Evolutionary conservation across 75 land plant genomes (phyloP), one percentile per base, ranked within the genome.

Genomic region (Cupressus sempervirens): DNA sequence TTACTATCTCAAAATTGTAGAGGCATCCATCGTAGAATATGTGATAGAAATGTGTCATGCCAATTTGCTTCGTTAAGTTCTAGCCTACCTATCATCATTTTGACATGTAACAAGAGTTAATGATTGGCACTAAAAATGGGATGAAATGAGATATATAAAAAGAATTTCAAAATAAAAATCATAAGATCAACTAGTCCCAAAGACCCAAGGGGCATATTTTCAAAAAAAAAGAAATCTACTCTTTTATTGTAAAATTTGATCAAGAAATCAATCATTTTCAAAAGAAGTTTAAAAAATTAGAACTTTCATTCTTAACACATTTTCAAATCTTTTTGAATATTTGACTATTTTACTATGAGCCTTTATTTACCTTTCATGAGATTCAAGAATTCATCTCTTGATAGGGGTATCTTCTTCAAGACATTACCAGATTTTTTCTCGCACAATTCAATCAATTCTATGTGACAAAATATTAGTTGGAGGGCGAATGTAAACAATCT

Each of bases 391-490:
- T 30, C 76, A 11, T 74, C 76, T 11, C 36, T 36, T 74, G 41
- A 74, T 4, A 36, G 0, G 41, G 29, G 1, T 74, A 30, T 74
- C 36, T 74, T 74, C 36, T 74, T 14, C 16, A 74, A 13, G 2
- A 32, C 0, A 10, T 74, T 74, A 10, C 76, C 76, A 32, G 3
- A 32, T 18, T 32, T 29, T 36, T 74, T 74, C 36, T 74, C 76
- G 40, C 76, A 74, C 13, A 35, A 32, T 3, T 74, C 86, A 1
- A 94, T 89, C 76, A 94, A n/a, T 83, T 94, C 89, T 87, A 67
- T 91, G 94, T 14, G 93, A 87, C 10, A 92, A 20, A 32, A 74
- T 32, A 74, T 32, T 74, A 12, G 32, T 16, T 30, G n/a, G 36
- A 74, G 36, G 34, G 30, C 5, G 76, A 35, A 73, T 73, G 32